A percentile compares a stretch with the other conserved stretches of the same genome.
phyloP scores from a whole-genome alignment of 305 asterid species.

The Fraxinus platypoda region DNA sequence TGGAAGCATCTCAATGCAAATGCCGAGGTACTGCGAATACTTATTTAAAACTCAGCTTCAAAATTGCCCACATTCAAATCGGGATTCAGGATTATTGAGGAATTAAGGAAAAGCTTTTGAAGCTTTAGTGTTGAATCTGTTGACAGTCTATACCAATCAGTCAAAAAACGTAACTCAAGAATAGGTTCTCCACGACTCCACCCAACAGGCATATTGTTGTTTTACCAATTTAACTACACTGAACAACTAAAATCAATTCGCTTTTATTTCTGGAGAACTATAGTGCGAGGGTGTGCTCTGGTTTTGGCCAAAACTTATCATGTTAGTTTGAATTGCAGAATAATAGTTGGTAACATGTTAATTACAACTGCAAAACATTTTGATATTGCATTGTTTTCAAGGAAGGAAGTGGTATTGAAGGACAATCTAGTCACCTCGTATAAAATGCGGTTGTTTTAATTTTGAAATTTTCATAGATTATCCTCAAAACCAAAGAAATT shows the following conservation, averaged over 20 bases:
- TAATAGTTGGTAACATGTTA: background rate
- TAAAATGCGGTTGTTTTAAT: background rate
- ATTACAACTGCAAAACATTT: background rate
- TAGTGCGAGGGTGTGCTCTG: background rate
- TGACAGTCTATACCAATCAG: background rate
- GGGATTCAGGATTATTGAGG: background rate
- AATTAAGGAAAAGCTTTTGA: background rate
- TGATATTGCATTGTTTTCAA: background rate
- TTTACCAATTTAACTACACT: background rate
- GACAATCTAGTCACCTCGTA: background rate
- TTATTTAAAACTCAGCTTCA: background rate
- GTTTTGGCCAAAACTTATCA: background rate
- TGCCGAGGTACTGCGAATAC: background rate
- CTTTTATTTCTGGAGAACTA: background rate
- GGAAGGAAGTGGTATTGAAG: background rate
- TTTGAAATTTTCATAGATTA: background rate
- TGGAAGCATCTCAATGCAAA: background rate
- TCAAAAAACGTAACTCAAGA: background rate
- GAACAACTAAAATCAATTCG: background rate
- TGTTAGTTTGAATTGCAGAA: background rate
- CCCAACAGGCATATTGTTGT: background rate
- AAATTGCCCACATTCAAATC: background rate
- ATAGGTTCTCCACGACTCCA: background rate
- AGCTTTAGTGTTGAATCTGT: background rate
- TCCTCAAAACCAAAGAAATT: background rate